Percentiles rank a stretch among this genome's conserved stretches.
Conservation (phyloP, 1,284 basidiomycete species). For the Puccinia polysora region DNA sequence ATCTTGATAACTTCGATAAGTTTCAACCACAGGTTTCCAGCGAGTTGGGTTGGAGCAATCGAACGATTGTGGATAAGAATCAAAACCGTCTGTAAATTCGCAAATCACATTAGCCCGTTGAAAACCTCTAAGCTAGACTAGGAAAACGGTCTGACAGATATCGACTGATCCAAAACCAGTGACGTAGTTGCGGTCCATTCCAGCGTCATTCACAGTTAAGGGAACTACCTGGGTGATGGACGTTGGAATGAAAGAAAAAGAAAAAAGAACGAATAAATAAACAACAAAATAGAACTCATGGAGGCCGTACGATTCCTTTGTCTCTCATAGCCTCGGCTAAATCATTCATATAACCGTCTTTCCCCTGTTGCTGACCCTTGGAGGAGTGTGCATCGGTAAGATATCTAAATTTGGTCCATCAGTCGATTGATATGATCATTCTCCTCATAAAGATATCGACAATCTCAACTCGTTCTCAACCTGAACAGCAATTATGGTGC, state of each 20-base stretch:
- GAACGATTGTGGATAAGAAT: conserved; percentile 68
- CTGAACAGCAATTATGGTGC: conserved; percentile 68
- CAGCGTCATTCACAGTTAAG: conserved; percentile 34
- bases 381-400: conserved; percentile 47
- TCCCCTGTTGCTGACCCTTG: conserved; percentile 47
- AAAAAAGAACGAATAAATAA: background rate
- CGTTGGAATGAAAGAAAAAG: background rate
- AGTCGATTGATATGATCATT: conserved; percentile 42
- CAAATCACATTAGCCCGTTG: background rate
- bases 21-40: conserved; percentile 62
- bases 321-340: conserved; percentile 61
- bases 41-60: conserved; percentile 64
- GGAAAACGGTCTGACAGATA: conserved; percentile 20
- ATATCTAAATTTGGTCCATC: conserved; percentile 35
- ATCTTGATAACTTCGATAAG: conserved; percentile 62
- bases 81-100: conserved; percentile 59
- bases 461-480: conserved; percentile 67
- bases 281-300: background rate
- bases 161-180: conserved; percentile 29
- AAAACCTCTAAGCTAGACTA: background rate
- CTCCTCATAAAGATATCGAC: conserved; percentile 43
- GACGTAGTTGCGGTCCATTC: conserved; percentile 24
- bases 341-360: conserved; percentile 65
- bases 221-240: conserved; percentile 25
- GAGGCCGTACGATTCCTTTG: conserved; percentile 63